A percentile compares a stretch with the other conserved stretches of the same genome.
Evolutionary conservation across 345 rosid species (phyloP).

Genomic region (Brassica cretica): DNA sequence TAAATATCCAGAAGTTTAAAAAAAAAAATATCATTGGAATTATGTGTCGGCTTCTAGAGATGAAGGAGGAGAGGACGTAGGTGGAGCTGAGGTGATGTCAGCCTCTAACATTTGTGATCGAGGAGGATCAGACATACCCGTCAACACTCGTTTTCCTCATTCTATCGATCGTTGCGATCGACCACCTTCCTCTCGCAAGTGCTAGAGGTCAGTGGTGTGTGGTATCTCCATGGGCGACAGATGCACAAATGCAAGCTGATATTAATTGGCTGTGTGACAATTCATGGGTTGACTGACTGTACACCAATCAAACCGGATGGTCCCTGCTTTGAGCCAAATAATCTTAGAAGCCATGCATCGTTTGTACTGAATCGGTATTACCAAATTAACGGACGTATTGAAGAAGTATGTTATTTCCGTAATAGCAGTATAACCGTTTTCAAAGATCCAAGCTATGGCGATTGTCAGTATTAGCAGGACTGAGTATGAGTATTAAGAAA

Average conservation of each 20-base stretch:
- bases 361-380: no score
- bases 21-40: neutral
- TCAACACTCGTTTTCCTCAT: neutral
- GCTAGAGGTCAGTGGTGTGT: neutral
- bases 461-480: neutral
- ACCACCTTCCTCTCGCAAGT: neutral
- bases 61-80: no score
- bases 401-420: no score
- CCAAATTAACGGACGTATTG: no score
- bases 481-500: neutral
- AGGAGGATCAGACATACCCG: no score
- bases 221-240: neutral
- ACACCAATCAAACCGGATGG: conserved; percentile 17
- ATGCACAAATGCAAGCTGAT: conserved; percentile 11
- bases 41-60: neutral
- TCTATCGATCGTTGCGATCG: neutral
- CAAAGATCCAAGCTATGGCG: neutral
- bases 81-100: no score
- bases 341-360: no score
- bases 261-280: conserved; percentile 10
- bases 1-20: neutral
- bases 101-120: no score
- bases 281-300: neutral
- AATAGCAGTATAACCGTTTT: no score
- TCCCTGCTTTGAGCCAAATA: neutral